Conservation (phyloP, 2,329 filamentous ascomycete genomes). For the Neofusicoccum sp. region DNA sequence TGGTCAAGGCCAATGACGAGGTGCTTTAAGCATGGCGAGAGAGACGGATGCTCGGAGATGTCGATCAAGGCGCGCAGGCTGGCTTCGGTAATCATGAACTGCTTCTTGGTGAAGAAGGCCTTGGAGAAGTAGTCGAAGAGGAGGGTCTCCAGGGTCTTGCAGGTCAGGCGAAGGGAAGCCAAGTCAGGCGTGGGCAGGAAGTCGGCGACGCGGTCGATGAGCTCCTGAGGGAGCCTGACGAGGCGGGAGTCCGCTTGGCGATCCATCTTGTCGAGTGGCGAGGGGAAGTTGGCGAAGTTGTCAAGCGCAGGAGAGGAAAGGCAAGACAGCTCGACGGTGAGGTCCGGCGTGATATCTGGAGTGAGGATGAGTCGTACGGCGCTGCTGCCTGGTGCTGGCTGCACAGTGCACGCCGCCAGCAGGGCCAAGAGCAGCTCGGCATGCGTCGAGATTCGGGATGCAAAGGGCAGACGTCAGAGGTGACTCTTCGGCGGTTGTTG, state of each 20-base stretch:
- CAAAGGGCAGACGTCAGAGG: too few relatives aligned
- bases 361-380: too few relatives aligned
- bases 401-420: not conserved
- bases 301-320: too few relatives aligned
- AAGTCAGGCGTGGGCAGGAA: slow-evolving; percentile 60
- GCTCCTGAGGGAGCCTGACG: slow-evolving; percentile 56
- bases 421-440: not conserved
- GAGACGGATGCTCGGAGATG: slow-evolving; percentile 43
- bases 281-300: too few relatives aligned
- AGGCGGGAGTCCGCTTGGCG: slow-evolving; percentile 21
- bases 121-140: slow-evolving; percentile 60
- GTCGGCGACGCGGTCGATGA: slow-evolving; percentile 59
- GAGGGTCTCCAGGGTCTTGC: slow-evolving; percentile 56
- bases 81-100: slow-evolving; percentile 64
- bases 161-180: slow-evolving; percentile 57
- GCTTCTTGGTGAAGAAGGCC: slow-evolving; percentile 67
- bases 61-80: slow-evolving; percentile 58
- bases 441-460: too few relatives aligned
- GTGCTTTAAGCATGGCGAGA: slow-evolving; percentile 46
- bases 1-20: slow-evolving; percentile 54
- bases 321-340: too few relatives aligned
- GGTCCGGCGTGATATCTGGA: too few relatives aligned
- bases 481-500: not conserved
- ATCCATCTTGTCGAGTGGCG: not conserved
- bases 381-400: not conserved